phyloP scores from a whole-genome alignment of 2,329 filamentous ascomycete species.

The Zasmidium angulare region DNA sequence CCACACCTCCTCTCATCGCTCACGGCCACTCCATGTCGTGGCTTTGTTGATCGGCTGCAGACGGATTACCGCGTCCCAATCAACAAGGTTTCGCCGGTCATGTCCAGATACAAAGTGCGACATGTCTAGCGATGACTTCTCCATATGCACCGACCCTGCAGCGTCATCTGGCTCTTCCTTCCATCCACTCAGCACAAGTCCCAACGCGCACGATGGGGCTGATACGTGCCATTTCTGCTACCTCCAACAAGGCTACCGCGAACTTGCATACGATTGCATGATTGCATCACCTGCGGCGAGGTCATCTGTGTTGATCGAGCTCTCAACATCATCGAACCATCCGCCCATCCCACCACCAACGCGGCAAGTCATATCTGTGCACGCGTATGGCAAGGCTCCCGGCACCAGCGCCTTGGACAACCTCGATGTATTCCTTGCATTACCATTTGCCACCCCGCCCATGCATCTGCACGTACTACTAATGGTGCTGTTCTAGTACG shows the following conservation, averaged over 20 bases:
- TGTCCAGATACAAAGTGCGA: constrained; percentile 3
- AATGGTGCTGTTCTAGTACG: not conserved
- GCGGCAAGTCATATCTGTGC: not conserved
- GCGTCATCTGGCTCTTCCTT: not conserved
- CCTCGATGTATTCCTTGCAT: not conserved
- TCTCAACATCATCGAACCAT: not conserved
- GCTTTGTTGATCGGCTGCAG: constrained; percentile 6
- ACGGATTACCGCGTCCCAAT: constrained; percentile 8
- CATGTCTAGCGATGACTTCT: not conserved
- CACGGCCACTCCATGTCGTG: constrained; percentile 2
- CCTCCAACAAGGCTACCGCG: not conserved
- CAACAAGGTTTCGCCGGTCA: constrained; percentile 10
- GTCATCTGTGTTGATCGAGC: not conserved
- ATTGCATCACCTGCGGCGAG: not conserved
- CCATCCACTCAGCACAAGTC: not conserved
- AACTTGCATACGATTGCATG: not conserved
- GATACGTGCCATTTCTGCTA: not conserved
- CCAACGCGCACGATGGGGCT: not conserved
- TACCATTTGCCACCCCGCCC: not conserved
- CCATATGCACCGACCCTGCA: not conserved
- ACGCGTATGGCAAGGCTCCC: constrained; percentile 6
- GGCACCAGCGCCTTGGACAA: not conserved
- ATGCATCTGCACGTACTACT: not conserved
- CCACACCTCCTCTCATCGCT: constrained; percentile 2
- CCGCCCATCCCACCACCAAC: not conserved